Evolutionary conservation across 2,329 filamentous ascomycete genomes (phyloP).

Genomic region (Trichoderma pleuroti): DNA sequence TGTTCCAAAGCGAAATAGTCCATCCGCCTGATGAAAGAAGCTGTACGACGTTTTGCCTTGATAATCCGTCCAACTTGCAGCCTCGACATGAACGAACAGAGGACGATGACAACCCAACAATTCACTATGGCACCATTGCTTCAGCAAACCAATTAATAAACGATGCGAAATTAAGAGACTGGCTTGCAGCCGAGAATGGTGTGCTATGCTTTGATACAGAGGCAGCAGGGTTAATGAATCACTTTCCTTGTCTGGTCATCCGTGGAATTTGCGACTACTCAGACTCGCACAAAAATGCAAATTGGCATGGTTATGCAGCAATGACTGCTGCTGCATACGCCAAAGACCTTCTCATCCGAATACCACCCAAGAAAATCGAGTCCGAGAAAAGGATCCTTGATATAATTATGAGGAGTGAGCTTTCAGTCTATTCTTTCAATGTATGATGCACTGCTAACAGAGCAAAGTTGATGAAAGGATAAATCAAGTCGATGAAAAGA

Average conservation of each 20-base stretch:
- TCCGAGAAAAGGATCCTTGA: background rate
- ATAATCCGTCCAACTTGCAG: background rate
- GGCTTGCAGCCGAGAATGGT: background rate
- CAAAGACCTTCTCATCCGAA: constrained; percentile 21
- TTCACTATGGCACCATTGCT: constrained; percentile 3
- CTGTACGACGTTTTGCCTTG: background rate
- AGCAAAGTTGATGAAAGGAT: background rate
- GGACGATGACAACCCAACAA: background rate
- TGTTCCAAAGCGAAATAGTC: background rate
- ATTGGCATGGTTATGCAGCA: constrained; percentile 36
- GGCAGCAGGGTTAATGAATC: background rate
- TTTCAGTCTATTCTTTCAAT: constrained; percentile 12
- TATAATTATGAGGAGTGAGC: background rate
- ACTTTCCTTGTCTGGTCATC: constrained; percentile 32
- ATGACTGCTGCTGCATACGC: constrained; percentile 30
- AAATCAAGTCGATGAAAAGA: background rate
- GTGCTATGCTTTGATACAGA: constrained; percentile 10
- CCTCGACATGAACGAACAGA: background rate
- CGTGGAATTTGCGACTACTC: constrained; percentile 31
- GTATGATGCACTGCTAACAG: background rate
- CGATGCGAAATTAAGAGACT: background rate
- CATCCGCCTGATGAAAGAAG: background rate
- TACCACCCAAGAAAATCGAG: background rate
- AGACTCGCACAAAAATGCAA: constrained; percentile 16
- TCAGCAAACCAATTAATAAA: background rate